Conservation (phyloP, 768 basidiomycete genomes). For the Holtermannia corniformis region DNA sequence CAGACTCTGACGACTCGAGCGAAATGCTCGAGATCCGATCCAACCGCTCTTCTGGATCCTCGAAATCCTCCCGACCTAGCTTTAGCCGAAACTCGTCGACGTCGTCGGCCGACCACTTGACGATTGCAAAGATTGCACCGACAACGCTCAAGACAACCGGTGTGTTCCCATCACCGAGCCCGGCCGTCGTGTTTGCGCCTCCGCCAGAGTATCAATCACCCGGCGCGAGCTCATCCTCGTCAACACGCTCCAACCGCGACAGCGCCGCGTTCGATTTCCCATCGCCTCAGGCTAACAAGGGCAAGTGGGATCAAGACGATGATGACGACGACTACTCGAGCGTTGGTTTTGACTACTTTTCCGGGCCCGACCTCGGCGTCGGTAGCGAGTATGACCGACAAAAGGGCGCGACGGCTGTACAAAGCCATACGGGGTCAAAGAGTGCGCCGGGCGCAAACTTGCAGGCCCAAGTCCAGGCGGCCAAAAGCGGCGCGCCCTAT, state of each 20-base stretch:
- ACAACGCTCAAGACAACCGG: constrained; percentile 73
- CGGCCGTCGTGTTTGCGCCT: constrained; percentile 40
- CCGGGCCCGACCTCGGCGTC: constrained; percentile 52
- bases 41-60: constrained; percentile 26
- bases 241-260: constrained; percentile 15
- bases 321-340: constrained; percentile 42
- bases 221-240: constrained; percentile 9
- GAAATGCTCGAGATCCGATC: constrained; percentile 61
- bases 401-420: constrained; percentile 36
- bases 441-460: not conserved
- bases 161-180: constrained; percentile 36
- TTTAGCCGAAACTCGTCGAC: constrained; percentile 28
- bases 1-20: constrained; percentile 47
- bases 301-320: constrained; percentile 39
- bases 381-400: constrained; percentile 37
- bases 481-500: not conserved
- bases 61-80: constrained; percentile 33
- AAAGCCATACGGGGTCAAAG: constrained; percentile 34
- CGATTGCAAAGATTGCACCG: constrained; percentile 64
- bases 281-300: constrained; percentile 27
- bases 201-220: constrained; percentile 33
- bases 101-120: constrained; percentile 49
- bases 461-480: not conserved
- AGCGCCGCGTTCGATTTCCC: constrained; percentile 29
- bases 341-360: constrained; percentile 55